Base-by-base conservation (phyloP, 805 yeast genomes). In the Starmerella scarabaei region DNA sequence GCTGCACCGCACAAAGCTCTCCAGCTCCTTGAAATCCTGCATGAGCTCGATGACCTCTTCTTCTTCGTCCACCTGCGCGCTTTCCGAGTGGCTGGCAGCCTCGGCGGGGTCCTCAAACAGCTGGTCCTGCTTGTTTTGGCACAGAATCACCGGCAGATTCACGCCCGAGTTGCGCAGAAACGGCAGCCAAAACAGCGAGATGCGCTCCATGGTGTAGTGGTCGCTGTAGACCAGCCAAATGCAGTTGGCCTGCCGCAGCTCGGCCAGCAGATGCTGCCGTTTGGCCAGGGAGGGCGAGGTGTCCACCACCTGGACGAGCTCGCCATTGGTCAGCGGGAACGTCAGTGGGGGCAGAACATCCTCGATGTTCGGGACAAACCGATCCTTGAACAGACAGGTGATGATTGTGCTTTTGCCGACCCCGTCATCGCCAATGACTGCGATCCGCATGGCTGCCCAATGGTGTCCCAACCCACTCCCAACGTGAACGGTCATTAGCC, bases 201-300 rank as follows among this genome's bases (percentile, higher is more conserved):
- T 74, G 35, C 97, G 68, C 57, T 91, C 97, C 56, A 85, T 91
- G 0, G 97, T 84, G 55, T 85, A 91, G 53, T 85, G 94, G 54
- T 86, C 97, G 3, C 91, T 73, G 56, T 86, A 91, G 0, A 91
- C 84, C n/a, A 91, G 68, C 88, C 95, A 80, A 2, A 91, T 80
- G 12, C 85, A 96, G 59, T 82, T 88, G 0, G 96, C 91, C 38
- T 72, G 69, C 35, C 93, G 69, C 47, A 91, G 70, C 55, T 84
- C 94, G 24, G 69, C 65, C 42, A 80, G 82, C 12, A 91, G 61
- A 0, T 62, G 56, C 1, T 62, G 60, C 26, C 74, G 60, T 53
- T 84, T 93, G 1, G 77, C 68, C 1, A 84, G 53, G 23, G 53
- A 39, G 6, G 66, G 67, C 1, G 77, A 64, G 0, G 97, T 88